phyloP scores from a whole-genome alignment of 2,329 filamentous ascomycete species.

The Colletotrichum sp. region DNA sequence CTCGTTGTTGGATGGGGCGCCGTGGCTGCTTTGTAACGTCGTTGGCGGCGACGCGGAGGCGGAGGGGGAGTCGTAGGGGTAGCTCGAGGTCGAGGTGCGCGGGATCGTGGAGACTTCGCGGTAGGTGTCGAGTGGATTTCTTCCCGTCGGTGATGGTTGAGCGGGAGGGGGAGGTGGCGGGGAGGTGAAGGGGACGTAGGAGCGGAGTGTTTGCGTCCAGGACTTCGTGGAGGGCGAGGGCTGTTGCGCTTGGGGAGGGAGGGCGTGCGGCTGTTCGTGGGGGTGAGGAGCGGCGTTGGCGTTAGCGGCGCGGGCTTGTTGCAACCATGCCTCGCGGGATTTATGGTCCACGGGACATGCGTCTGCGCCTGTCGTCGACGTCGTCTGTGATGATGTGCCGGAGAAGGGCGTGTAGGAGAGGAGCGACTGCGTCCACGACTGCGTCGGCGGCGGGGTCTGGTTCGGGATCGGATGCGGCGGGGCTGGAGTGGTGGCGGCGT shows the following conservation, averaged over 20 bases:
- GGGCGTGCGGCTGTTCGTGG: conserved; percentile 8
- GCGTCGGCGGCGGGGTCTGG: neutral
- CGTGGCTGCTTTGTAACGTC: neutral
- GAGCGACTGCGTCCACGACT: conserved; percentile 50
- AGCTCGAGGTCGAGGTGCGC: conserved; percentile 51
- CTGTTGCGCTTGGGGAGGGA: neutral
- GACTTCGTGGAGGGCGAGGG: conserved; percentile 24
- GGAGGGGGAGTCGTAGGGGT: conserved; percentile 33
- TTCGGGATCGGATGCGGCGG: conserved; percentile 29
- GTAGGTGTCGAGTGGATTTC: conserved; percentile 59
- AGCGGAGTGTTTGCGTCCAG: conserved; percentile 48
- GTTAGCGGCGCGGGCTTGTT: conserved; percentile 63
- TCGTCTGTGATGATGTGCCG: conserved; percentile 9
- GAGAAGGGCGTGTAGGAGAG: conserved; percentile 40
- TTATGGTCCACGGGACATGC: conserved; percentile 91
- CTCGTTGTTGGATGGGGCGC: conserved; percentile 70
- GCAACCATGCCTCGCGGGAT: conserved; percentile 85
- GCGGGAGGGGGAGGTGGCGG: conserved; percentile 26
- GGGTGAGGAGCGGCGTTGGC: conserved; percentile 29
- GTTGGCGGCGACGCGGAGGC: neutral
- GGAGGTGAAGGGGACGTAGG: conserved; percentile 47
- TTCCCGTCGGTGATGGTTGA: neutral
- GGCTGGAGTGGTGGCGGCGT: conserved; percentile 27
- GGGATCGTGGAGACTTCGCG: conserved; percentile 84
- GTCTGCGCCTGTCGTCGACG: conserved; percentile 21